A percentile compares a stretch with the other conserved stretches of the same genome.
Conservation (phyloP, 2,329 filamentous ascomycete species). For the Talaromyces sp. region DNA sequence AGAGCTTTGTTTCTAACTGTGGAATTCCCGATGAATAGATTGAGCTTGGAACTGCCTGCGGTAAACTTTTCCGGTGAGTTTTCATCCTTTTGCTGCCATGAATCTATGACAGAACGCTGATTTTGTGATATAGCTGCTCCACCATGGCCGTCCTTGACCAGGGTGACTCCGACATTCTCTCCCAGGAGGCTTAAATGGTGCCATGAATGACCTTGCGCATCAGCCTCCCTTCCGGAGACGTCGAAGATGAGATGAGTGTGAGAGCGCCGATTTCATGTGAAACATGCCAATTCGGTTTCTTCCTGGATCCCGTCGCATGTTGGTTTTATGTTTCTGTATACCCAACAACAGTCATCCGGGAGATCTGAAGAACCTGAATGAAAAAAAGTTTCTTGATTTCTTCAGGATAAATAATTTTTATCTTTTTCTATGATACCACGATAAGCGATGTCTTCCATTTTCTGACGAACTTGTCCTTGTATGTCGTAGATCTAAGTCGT, state of each 20-base stretch:
- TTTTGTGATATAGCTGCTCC: slow-evolving; percentile 56
- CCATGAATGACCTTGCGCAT: background rate
- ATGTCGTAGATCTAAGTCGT: background rate
- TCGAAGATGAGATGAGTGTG: background rate
- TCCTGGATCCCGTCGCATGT: slow-evolving; percentile 5
- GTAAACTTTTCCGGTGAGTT: slow-evolving; percentile 81
- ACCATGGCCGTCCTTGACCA: slow-evolving; percentile 97
- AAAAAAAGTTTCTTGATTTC: slow-evolving; percentile 1
- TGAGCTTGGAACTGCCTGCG: slow-evolving; percentile 95
- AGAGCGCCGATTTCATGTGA: background rate
- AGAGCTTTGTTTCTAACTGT: slow-evolving; percentile 34
- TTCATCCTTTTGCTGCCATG: background rate
- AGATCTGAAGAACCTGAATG: background rate
- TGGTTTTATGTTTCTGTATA: background rate
- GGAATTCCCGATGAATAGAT: slow-evolving; percentile 66
- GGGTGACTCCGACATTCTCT: slow-evolving; percentile 95
- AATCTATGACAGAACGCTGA: background rate
- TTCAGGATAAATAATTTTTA: background rate
- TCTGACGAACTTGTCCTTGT: slow-evolving; percentile 6
- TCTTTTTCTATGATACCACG: slow-evolving; percentile 14
- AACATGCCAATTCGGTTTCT: background rate
- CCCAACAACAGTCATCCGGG: background rate
- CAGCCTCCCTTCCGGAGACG: background rate
- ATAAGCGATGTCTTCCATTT: slow-evolving; percentile 11
- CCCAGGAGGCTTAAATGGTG: slow-evolving; percentile 18